A percentile compares a stretch with the other conserved stretches of the same genome.
phyloP scores from a whole-genome alignment of 306 rosid genomes.

The Acacia acuminata region DNA sequence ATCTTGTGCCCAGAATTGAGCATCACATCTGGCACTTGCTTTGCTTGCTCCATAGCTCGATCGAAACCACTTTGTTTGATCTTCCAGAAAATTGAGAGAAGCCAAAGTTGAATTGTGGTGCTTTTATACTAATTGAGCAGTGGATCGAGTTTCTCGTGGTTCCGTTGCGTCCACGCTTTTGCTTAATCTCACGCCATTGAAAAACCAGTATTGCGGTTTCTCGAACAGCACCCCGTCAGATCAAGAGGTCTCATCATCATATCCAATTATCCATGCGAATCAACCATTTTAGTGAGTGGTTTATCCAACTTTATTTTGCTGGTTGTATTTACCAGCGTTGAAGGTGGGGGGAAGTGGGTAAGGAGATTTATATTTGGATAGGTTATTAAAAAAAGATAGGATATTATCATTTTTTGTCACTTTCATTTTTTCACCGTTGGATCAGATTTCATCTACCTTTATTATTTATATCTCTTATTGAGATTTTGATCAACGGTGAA shows the following conservation, averaged over 20 bases:
- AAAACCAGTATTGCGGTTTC: neutral
- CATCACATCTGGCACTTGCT: slow-evolving; percentile 9
- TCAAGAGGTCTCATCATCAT: neutral
- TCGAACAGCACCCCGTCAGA: neutral
- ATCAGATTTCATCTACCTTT: no score
- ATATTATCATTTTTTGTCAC: no score
- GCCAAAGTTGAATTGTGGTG: neutral
- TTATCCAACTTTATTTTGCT: no score
- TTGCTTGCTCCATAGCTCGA: slow-evolving; percentile 13
- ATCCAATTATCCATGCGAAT: neutral
- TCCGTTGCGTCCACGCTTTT: neutral
- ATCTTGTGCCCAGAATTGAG: slow-evolving; percentile 26
- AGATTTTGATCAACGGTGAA: no score
- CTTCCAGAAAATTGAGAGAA: neutral
- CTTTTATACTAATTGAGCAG: neutral
- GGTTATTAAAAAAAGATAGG: no score
- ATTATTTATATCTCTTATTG: no score
- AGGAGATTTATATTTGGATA: no score
- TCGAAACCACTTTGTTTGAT: neutral
- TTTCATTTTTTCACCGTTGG: no score
- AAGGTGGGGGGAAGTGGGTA: no score
- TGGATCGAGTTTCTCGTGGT: neutral
- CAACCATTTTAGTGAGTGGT: no score
- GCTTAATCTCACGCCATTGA: neutral
- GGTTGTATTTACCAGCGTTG: no score